These are phyloP conservation scores for Cryptomeria japonica DNA, from an alignment of 75 land plant species.

Conservation along the genomic window DNA sequence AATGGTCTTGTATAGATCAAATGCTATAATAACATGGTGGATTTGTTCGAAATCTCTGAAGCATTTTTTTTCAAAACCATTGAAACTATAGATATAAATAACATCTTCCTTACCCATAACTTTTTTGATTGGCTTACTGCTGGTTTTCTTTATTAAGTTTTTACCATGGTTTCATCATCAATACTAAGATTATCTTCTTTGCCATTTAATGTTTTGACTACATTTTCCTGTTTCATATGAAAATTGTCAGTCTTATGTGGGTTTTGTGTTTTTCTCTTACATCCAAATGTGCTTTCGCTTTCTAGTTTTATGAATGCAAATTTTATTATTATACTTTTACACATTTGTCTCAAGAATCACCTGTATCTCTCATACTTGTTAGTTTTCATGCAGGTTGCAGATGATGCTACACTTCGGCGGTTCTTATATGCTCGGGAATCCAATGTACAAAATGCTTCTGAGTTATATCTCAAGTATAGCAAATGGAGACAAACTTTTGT, in stretches of 20 bases:
- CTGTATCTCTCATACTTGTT: background rate
- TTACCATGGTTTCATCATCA: background rate
- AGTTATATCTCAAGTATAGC: constrained; percentile 42
- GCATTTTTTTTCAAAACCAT: background rate
- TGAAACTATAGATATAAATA: background rate
- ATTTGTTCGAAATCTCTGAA: background rate
- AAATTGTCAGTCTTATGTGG: background rate
- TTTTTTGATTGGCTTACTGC: background rate
- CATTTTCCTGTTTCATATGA: background rate
- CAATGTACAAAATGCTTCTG: constrained; percentile 59
- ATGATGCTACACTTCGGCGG: constrained; percentile 61
- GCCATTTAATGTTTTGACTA: background rate
- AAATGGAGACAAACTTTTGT: constrained; percentile 53
- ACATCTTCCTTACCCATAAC: background rate
- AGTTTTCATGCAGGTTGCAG: constrained; percentile 41
- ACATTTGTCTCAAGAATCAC: background rate
- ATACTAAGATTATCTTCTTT: background rate
- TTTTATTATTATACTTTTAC: background rate
- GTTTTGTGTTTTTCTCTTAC: background rate
- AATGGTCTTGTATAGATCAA: background rate
- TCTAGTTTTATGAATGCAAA: background rate
- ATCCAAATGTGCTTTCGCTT: background rate
- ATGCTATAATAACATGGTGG: too few species aligned
- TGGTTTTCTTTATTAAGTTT: background rate
- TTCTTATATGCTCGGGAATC: constrained; percentile 76